Evolutionary conservation across 176 grass and related monocot species (phyloP).

Genomic region (Dendrocalamus sinicus): DNA sequence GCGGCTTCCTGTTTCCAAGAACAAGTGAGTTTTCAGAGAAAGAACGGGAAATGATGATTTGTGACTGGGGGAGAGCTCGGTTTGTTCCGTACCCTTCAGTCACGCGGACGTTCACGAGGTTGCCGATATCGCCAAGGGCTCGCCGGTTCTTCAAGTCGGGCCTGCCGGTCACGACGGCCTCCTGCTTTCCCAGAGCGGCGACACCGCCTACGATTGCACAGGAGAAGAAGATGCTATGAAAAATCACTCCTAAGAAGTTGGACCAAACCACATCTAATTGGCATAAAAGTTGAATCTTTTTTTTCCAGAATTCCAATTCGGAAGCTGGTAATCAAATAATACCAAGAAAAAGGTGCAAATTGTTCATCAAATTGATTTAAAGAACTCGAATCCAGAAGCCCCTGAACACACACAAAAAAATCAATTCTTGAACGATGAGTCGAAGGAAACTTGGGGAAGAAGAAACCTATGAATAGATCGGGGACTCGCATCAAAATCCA

Average conservation of each 20-base stretch:
- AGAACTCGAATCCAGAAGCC: neutral
- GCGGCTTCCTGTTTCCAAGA: conserved; percentile 53
- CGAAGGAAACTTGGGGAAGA: neutral
- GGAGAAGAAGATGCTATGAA: neutral
- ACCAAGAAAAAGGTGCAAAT: neutral
- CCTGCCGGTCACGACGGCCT: conserved; percentile 47
- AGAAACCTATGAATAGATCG: neutral
- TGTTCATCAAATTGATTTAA: neutral
- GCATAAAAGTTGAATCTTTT: conserved; percentile 9
- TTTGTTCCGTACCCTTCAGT: conserved; percentile 47
- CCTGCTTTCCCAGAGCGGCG: conserved; percentile 56
- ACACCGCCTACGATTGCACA: conserved; percentile 45
- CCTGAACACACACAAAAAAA: neutral
- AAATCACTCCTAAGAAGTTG: neutral
- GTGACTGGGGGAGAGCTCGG: neutral
- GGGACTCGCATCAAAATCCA: neutral
- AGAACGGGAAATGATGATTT: neutral
- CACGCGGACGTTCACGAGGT: conserved; percentile 48
- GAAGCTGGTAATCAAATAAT: neutral
- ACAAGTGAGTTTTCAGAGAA: neutral
- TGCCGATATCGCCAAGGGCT: conserved; percentile 75
- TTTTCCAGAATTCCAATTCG: neutral
- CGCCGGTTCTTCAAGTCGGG: conserved; percentile 56
- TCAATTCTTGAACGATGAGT: neutral
- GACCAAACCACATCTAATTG: neutral